Percentiles rank a stretch among this genome's conserved stretches.
phyloP scores from a whole-genome alignment of 352 stramenopile genomes.

The Phytophthora hibernalis region DNA sequence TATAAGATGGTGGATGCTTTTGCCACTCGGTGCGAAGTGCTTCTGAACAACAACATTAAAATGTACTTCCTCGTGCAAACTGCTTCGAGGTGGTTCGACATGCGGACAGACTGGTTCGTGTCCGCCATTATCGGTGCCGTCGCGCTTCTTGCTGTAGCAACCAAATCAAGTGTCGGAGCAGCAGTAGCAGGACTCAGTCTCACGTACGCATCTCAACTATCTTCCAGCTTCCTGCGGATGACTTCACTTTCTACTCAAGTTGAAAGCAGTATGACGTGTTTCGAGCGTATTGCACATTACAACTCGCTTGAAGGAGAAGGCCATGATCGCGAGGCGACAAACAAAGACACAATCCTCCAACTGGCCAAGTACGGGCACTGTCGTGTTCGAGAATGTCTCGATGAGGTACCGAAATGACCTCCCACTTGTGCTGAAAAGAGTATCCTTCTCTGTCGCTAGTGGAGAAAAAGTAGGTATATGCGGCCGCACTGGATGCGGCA shows the following conservation, averaged over 20 bases:
- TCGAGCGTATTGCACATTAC: constrained; percentile 43
- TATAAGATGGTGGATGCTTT: constrained; percentile 51
- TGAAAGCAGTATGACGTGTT: constrained; percentile 46
- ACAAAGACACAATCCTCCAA: background rate
- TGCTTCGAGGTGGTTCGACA: constrained; percentile 92
- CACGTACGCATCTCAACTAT: constrained; percentile 41
- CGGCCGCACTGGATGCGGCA: constrained; percentile 51
- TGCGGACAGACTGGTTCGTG: constrained; percentile 84
- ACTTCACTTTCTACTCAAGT: constrained; percentile 43
- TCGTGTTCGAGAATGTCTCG: constrained; percentile 53
- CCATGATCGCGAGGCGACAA: background rate
- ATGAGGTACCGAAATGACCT: constrained; percentile 61
- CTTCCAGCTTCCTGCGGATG: constrained; percentile 49
- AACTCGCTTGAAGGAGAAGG: constrained; percentile 47
- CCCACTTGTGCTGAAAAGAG: constrained; percentile 47
- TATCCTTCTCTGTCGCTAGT: constrained; percentile 58
- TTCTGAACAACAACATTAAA: constrained; percentile 45
- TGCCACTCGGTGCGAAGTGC: constrained; percentile 35
- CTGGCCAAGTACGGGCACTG: constrained; percentile 14
- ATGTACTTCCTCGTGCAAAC: constrained; percentile 48
- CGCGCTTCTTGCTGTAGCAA: constrained; percentile 82
- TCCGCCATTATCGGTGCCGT: constrained; percentile 88
- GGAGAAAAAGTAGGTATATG: constrained; percentile 87
- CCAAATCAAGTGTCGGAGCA: constrained; percentile 42
- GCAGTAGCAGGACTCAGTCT: constrained; percentile 39